Evolutionary conservation across 176 grass and related monocot species (phyloP).

Genomic region (Tillandsia leiboldiana): DNA sequence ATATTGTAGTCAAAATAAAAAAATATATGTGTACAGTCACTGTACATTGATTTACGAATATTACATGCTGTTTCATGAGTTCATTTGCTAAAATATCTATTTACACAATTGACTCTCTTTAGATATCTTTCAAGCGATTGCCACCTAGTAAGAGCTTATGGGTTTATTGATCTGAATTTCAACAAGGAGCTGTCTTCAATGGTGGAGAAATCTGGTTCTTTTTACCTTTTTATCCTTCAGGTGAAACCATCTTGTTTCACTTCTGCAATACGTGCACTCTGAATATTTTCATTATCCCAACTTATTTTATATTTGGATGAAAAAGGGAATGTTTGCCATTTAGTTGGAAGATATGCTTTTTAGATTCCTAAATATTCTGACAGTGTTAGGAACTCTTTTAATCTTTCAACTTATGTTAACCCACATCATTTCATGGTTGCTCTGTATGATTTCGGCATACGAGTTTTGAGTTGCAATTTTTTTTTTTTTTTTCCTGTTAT

Average conservation of each 20-base stretch:
- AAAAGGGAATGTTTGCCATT: no score
- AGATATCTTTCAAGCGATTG: no score
- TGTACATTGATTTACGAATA: no score
- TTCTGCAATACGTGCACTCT: conserved; percentile 19
- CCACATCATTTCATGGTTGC: background rate
- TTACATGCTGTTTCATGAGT: no score
- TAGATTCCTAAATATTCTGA: background rate
- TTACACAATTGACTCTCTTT: no score
- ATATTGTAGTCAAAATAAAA: no score
- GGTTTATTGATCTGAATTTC: no score
- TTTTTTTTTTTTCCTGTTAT: background rate
- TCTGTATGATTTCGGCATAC: background rate
- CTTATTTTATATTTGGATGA: conserved; percentile 9
- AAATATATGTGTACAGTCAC: no score
- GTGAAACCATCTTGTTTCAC: conserved; percentile 26
- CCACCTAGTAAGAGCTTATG: no score
- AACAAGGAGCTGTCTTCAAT: conserved; percentile 15
- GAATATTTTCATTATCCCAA: conserved; percentile 11
- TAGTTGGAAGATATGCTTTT: no score
- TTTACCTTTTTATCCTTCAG: conserved; percentile 84
- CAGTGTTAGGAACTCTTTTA: background rate
- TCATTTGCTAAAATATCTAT: no score
- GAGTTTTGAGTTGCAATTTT: background rate
- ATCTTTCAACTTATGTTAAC: background rate
- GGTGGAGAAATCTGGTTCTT: conserved; percentile 42